Base-by-base conservation (phyloP, 2,329 filamentous ascomycete species). In the Polytolypa hystricis region DNA sequence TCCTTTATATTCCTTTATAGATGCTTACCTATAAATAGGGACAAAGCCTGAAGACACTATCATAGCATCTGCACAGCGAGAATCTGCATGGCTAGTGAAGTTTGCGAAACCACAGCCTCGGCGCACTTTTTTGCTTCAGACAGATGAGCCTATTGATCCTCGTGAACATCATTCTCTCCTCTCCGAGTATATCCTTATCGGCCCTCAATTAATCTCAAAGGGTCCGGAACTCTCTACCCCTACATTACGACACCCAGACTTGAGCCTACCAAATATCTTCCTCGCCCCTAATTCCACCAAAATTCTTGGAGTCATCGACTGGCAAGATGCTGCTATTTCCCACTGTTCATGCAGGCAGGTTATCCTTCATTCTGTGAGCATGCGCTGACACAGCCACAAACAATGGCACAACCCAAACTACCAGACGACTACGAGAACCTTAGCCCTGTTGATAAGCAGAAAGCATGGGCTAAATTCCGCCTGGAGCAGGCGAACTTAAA, bases 81-180 rank as follows among this genome's bases (percentile, higher is more conserved):
- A 53, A 37, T 44, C 48, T 2, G 40, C 42, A 42, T 15, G 42
- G 15, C 43, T 49, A 27, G 30, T 41, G 36, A 30, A 45, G 3
- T 32, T 53, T 29, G 47, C 49, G 2, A 50, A 51, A 45, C 30
- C 50, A 30, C 42, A 47, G 30, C 51, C 48, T 37, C 45, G 50
- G 14, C 36, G 44, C 27, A 53, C 42, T 32, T 55, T 54, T 19
- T 46, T 51, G 41, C 32, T 53, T 35, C 50, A 42, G 35, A 53
- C 51, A 20, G 29, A 44, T 20, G 10, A 51, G 38, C 11, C 46
- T 11, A 49, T 56, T 33, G 20, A 43, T 30, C 49, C 46, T 12
- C 42, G 40, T 20, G 42, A 54, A 33, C 44, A 52, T 18, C 41
- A n/a, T 12, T 49, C 37, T 9, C 40, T 54, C 20, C 50, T 55